phyloP scores from a whole-genome alignment of 768 basidiomycete genomes.

The Boletus subcaerulescens region DNA sequence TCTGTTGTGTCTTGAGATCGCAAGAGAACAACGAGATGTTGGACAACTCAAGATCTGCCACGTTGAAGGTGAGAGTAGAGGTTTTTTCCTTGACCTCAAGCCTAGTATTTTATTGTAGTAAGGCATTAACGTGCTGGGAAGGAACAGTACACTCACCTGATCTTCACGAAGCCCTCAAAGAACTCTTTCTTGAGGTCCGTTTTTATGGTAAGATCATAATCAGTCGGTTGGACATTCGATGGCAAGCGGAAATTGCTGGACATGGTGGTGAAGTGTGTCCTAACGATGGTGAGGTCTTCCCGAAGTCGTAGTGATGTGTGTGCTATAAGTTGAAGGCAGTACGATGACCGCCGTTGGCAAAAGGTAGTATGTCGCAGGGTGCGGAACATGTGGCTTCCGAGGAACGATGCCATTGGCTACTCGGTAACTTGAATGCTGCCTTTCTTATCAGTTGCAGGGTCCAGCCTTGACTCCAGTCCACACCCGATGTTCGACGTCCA shows the following conservation, averaged over 20 bases:
- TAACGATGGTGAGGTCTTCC: not conserved
- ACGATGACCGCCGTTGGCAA: not conserved
- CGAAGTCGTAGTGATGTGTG: not conserved
- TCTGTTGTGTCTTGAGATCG: slow-evolving; percentile 47
- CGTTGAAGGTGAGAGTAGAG: slow-evolving; percentile 62
- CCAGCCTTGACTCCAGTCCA: too few species aligned
- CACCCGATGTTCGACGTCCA: too few species aligned
- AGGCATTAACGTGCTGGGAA: not conserved
- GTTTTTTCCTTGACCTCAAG: slow-evolving; percentile 64
- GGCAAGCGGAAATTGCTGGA: slow-evolving; percentile 51
- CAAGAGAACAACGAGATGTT: slow-evolving; percentile 55
- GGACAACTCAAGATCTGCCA: slow-evolving; percentile 55
- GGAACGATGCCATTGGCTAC: slow-evolving; percentile 12
- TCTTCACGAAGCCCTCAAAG: slow-evolving; percentile 75
- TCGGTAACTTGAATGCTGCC: not conserved
- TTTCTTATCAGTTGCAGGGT: too few species aligned
- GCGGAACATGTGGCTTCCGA: slow-evolving; percentile 1
- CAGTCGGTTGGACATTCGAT: slow-evolving; percentile 59
- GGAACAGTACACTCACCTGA: slow-evolving; percentile 46
- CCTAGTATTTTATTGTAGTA: slow-evolving; percentile 36
- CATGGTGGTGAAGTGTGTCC: slow-evolving; percentile 11
- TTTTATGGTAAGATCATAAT: slow-evolving; percentile 76
- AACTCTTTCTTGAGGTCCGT: slow-evolving; percentile 77
- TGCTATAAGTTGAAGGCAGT: not conserved
- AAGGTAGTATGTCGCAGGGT: slow-evolving; percentile 1